Evolutionary conservation across 2,329 filamentous ascomycete genomes (phyloP).

Genomic region (Cordyceps militaris): DNA sequence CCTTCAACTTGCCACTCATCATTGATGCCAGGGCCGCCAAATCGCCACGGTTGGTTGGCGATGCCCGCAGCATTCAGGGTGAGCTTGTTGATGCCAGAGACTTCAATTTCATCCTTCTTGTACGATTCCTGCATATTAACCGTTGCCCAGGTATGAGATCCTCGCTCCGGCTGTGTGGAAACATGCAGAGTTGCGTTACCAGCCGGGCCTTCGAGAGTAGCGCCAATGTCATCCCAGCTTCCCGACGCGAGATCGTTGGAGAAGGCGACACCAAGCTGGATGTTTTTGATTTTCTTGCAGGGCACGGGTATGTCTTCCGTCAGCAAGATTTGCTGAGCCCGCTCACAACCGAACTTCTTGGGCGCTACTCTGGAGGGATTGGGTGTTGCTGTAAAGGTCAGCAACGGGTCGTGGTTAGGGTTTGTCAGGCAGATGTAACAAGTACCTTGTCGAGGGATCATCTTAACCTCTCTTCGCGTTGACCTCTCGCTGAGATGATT

Average conservation of each 20-base stretch:
- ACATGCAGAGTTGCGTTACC: neutral
- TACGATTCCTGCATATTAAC: neutral
- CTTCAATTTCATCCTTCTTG: neutral
- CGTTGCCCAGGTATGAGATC: neutral
- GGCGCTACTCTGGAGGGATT: neutral
- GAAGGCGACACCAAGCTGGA: neutral
- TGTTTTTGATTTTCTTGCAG: neutral
- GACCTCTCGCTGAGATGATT: neutral
- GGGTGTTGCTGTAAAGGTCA: neutral
- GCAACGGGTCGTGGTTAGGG: neutral
- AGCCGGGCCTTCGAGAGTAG: neutral
- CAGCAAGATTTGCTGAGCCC: neutral
- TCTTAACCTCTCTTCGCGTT: neutral
- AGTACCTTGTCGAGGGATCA: neutral
- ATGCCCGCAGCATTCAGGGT: neutral
- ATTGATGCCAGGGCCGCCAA: neutral
- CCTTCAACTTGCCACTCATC: neutral
- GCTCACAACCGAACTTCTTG: neutral
- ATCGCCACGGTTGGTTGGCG: neutral
- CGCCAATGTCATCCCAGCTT: neutral
- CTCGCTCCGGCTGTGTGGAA: neutral
- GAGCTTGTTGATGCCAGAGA: neutral
- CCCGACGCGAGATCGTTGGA: neutral
- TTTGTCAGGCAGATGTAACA: no score
- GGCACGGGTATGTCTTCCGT: neutral